phyloP scores from a whole-genome alignment of 2,329 filamentous ascomycete genomes.

The Diaporthe australafricana region DNA sequence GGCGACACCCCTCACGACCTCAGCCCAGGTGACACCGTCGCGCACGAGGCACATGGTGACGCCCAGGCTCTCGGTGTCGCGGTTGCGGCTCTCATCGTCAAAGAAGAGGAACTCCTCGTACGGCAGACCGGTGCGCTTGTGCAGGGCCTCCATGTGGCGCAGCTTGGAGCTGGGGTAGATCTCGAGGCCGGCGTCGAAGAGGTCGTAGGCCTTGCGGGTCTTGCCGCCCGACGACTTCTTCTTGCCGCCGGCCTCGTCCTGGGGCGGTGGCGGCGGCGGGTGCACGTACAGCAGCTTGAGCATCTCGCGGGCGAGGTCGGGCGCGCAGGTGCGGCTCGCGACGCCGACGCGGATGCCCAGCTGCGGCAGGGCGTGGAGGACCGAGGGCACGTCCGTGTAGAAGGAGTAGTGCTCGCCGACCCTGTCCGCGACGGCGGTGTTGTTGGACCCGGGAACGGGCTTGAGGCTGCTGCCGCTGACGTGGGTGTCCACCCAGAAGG shows the following conservation, averaged over 20 bases:
- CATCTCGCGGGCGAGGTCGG: slow-evolving; percentile 83
- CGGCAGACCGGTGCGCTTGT: slow-evolving; percentile 75
- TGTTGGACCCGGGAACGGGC: slow-evolving; percentile 53
- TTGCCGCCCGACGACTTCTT: slow-evolving; percentile 44
- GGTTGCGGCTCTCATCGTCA: slow-evolving; percentile 89
- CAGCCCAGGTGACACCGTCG: slow-evolving; percentile 80
- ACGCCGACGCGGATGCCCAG: slow-evolving; percentile 70
- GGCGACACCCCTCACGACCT: slow-evolving; percentile 82
- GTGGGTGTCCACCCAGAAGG: slow-evolving; percentile 97
- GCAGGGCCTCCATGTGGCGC: slow-evolving; percentile 83
- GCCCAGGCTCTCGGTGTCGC: slow-evolving; percentile 82
- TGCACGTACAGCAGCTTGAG: slow-evolving; percentile 77
- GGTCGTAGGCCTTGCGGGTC: slow-evolving; percentile 62
- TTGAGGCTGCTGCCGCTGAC: slow-evolving; percentile 77
- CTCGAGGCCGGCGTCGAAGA: slow-evolving; percentile 71
- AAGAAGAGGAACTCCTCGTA: slow-evolving; percentile 95
- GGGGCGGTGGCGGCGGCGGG: slow-evolving; percentile 43
- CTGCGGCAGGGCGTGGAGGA: slow-evolving; percentile 70
- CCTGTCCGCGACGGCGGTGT: slow-evolving; percentile 59
- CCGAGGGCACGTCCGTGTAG: slow-evolving; percentile 75
- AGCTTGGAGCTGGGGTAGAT: slow-evolving; percentile 85
- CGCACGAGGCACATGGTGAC: slow-evolving; percentile 86
- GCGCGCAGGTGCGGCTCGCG: slow-evolving; percentile 84
- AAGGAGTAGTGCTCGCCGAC: slow-evolving; percentile 77
- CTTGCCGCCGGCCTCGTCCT: slow-evolving; percentile 38